These are phyloP conservation scores for Lachancea meyersii DNA, from an alignment of 805 yeast genomes.

Conservation along the genomic window DNA sequence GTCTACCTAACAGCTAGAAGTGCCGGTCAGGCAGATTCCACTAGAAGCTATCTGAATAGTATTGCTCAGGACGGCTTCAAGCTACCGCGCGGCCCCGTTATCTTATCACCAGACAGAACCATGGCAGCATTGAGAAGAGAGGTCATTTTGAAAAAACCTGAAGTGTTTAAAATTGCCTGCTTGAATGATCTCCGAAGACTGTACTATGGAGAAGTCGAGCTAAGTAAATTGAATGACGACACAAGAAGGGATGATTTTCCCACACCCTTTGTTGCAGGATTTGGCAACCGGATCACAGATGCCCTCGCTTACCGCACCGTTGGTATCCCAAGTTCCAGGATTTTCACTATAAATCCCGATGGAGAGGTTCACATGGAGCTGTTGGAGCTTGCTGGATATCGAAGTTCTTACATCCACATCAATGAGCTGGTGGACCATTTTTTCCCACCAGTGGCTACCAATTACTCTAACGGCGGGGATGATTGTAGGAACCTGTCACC, in stretches of 20 bases:
- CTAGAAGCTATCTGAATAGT: constrained; percentile 74
- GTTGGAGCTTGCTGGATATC: constrained; percentile 87
- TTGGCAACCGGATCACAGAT: constrained; percentile 94
- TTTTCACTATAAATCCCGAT: constrained; percentile 91
- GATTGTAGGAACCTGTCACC: constrained; percentile 31
- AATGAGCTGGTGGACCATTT: constrained; percentile 95
- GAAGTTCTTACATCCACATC: constrained; percentile 78
- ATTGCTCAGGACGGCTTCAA: constrained; percentile 69
- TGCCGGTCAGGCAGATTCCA: constrained; percentile 91
- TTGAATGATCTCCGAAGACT: constrained; percentile 74
- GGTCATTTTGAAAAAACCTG: constrained; percentile 90
- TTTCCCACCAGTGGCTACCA: constrained; percentile 70
- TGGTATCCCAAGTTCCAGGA: constrained; percentile 87
- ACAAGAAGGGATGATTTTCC: constrained; percentile 38
- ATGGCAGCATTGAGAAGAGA: constrained; percentile 92
- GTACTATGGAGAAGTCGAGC: constrained; percentile 35
- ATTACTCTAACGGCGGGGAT: constrained; percentile 23
- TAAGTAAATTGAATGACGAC: constrained; percentile 7
- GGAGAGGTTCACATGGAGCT: constrained; percentile 98
- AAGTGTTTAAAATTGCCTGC: constrained; percentile 98
- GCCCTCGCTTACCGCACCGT: constrained; percentile 92
- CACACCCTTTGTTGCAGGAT: constrained; percentile 94
- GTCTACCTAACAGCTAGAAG: constrained; percentile 92
- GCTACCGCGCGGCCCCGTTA: constrained; percentile 88
- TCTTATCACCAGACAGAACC: constrained; percentile 90